These are phyloP conservation scores for Exophiala sp. DNA, from an alignment of 2,329 filamentous ascomycete species.

Conservation along the genomic window DNA sequence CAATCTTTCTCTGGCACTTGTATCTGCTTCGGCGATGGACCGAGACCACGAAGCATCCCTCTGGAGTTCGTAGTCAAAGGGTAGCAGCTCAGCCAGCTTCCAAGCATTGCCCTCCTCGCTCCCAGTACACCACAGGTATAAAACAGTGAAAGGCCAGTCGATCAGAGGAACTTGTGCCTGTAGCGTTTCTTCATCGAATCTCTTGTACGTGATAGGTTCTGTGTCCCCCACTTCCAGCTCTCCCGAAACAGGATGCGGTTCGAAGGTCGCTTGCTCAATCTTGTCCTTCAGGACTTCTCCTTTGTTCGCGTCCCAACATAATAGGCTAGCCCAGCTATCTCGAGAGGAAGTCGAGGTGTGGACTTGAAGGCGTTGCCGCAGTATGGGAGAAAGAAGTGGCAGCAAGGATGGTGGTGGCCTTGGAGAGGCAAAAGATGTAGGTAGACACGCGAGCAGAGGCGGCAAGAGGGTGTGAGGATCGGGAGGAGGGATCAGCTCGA, in stretches of 20 bases:
- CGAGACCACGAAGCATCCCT: slow-evolving; percentile 51
- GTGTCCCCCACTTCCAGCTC: slow-evolving; percentile 61
- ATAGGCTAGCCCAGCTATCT: slow-evolving; percentile 56
- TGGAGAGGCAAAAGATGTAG: slow-evolving; percentile 57
- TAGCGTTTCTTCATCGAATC: slow-evolving; percentile 61
- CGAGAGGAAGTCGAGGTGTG: slow-evolving; percentile 46
- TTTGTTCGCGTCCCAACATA: slow-evolving; percentile 56
- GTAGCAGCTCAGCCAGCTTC: slow-evolving; percentile 58
- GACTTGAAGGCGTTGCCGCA: slow-evolving; percentile 60
- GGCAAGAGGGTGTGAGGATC: slow-evolving; percentile 57
- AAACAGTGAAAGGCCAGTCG: slow-evolving; percentile 54
- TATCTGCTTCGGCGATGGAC: slow-evolving; percentile 54
- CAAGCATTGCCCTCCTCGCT: slow-evolving; percentile 56
- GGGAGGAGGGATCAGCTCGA: slow-evolving; percentile 54
- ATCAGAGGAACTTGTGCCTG: slow-evolving; percentile 52
- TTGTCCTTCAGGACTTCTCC: slow-evolving; percentile 53
- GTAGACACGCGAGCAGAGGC: slow-evolving; percentile 61
- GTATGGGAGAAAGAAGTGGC: slow-evolving; percentile 59
- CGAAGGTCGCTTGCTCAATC: slow-evolving; percentile 54
- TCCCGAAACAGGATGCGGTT: slow-evolving; percentile 63
- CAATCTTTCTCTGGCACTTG: slow-evolving; percentile 38
- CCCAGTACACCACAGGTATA: slow-evolving; percentile 60
- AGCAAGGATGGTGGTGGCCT: slow-evolving; percentile 59
- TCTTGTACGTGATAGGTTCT: slow-evolving; percentile 53
- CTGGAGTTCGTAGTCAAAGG: slow-evolving; percentile 48